These are phyloP conservation scores for Wickerhamomyces queroliae DNA, from an alignment of 805 yeast genomes.

Conservation along the genomic window DNA sequence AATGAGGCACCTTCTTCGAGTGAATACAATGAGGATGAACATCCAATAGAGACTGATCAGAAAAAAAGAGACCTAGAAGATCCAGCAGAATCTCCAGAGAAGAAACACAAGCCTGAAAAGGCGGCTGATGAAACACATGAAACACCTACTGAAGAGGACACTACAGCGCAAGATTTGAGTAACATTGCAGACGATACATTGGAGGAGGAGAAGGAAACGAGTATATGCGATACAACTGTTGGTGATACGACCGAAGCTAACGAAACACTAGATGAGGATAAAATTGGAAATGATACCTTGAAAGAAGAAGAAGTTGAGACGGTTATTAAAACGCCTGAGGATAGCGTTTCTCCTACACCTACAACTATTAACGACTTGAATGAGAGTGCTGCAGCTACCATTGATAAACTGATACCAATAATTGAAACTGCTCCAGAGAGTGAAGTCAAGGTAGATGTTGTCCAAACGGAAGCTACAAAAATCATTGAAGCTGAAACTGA, in stretches of 20 bases:
- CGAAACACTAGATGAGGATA: constrained; percentile 20
- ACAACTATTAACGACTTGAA: too few species aligned
- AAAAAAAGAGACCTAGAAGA: constrained; percentile 1
- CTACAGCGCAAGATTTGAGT: constrained; percentile 14
- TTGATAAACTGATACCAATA: too few species aligned
- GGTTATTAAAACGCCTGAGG: not conserved
- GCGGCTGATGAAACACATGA: not conserved
- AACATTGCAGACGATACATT: constrained; percentile 23
- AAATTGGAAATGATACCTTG: constrained; percentile 9
- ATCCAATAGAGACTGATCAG: constrained; percentile 1
- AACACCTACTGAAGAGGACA: not conserved
- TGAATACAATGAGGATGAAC: constrained; percentile 6
- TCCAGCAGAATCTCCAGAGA: constrained; percentile 14
- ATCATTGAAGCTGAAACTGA: constrained; percentile 4
- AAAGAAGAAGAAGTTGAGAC: constrained; percentile 9
- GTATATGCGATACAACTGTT: constrained; percentile 6
- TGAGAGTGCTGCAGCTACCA: too few species aligned
- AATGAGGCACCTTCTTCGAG: not conserved
- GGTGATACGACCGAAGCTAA: constrained; percentile 14
- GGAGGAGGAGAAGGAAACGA: constrained; percentile 12
- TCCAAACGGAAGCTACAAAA: too few species aligned
- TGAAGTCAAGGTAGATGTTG: too few species aligned
- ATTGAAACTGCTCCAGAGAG: too few species aligned
- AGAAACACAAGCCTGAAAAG: constrained; percentile 11
- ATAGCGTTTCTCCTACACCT: too few species aligned